Base-by-base conservation (phyloP, 225 moss, liverwort and hornwort genomes). In the Ulota crispa region DNA sequence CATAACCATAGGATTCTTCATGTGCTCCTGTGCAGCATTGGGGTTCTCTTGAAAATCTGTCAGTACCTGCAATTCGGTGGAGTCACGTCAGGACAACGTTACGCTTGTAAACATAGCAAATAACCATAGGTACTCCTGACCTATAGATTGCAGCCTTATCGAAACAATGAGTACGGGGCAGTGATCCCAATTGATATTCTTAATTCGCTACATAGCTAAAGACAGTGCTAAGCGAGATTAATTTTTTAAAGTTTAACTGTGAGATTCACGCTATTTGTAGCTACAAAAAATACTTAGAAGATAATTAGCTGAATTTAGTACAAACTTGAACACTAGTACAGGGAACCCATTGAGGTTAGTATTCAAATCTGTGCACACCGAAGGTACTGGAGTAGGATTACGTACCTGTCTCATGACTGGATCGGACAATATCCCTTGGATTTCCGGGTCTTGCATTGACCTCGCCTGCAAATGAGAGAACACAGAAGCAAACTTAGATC, bases 1-100 rank as follows among this genome's bases (percentile, higher is more conserved):
- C 98, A 98, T 98, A 41, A 98, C 95, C 95, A 92, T 93, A 7
- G 98, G 95, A 76, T 95, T 98, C 79, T 94, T 98, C 95, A 92
- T 98, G 81, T 98, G 98, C 89, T 95, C 98, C 78, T 98, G 98
- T 1, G 98, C 98, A 27, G 98, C 88, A 82, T 88, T 95, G 2
- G 98, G 98, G 45, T 91, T 98, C 85, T 98, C 98, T 85, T 98
- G 98, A 62, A 98, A 95, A 86, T 98, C 98, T 70, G 94, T 52
- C 26, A 98, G 83, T 18, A 98, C 95, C 97, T 98, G 92, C 24
- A 81, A 15, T 57, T 45, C 82, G 62, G 41, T 4, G 26, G 66
- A 34, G 63, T 62, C 14, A 28, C 54, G 42, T 83, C 70, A 86
- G 76, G 3, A 55, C 65, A 31, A 54, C 36, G 23, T 3, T 16